Base-by-base conservation (phyloP, 1,284 basidiomycete species). In the Leccinum griseonigrum region DNA sequence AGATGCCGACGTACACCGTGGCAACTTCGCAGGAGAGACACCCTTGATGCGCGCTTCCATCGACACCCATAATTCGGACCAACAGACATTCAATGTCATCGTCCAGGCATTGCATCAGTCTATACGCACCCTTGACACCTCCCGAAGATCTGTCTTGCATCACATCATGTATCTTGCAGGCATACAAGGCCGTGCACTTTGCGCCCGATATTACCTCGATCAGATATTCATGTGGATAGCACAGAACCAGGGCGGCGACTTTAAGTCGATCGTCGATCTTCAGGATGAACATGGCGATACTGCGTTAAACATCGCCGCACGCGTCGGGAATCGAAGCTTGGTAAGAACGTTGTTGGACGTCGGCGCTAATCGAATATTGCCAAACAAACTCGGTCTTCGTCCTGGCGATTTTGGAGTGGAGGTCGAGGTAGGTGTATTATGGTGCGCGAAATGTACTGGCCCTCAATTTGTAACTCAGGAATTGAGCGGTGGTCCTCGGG, bases 271-370 rank as follows among this genome's bases (percentile, higher is more conserved):
- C 46, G 86, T 99, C 14, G 94, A 99, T 76, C 81, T 97, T 46
- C 94, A 96, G 76, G 97, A 99, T 74, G 88, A 94, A 66, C 90
- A 98, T 74, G 97, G 97, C 1, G 97, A 99, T 73, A 98, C 97
- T 1, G 94, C 95, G 4, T 76, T 99, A 66, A 97, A 97, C 76
- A 94, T 98, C 66, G 94, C 96, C 13, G 96, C 97, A 0, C 81
- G 97, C 57, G 90, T 98, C 1, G 97, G 97, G 3, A 98, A 96
- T 75, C 84, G 91, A 63, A 88, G 90, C 66, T 78, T 99, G 65
- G 94, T 98, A 18, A 83, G 91, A 68, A 90, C 94, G 28, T 77
- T 99, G 63, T 72, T 99, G 63, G 96, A 98, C 69, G 94, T 95
- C 7, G 95, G 95, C 8, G 97, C 97, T 2, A 96, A 98, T 76